phyloP scores from a whole-genome alignment of 495 filamentous ascomycete species.

The Podospora australis region DNA sequence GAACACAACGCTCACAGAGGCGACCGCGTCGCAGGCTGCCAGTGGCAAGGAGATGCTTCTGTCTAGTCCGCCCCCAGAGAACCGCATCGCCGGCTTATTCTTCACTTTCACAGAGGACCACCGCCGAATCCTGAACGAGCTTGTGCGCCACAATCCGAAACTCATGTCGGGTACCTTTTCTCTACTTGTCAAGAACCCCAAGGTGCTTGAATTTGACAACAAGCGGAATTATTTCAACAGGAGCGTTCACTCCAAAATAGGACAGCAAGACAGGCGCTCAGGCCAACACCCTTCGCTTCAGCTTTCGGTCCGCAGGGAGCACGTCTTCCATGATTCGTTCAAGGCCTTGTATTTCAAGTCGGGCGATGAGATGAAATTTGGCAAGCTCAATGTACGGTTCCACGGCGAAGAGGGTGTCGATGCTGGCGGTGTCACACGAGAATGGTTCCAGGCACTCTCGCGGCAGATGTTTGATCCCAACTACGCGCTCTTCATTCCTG shows the following conservation, averaged over 20 bases:
- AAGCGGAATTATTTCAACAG: conserved; percentile 99
- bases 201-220: conserved; percentile 98
- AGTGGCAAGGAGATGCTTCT: conserved; percentile 62
- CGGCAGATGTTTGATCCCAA: conserved; percentile 99
- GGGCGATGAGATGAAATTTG: conserved; percentile 94
- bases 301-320: conserved; percentile 82
- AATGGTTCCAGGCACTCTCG: conserved; percentile 98
- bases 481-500: conserved; percentile 92
- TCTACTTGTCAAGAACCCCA: conserved; percentile 93
- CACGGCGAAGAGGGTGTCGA: conserved; percentile 96
- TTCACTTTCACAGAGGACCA: conserved; percentile 98
- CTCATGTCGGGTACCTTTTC: conserved; percentile 98
- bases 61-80: conserved; percentile 71
- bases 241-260: conserved; percentile 71
- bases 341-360: conserved; percentile 92
- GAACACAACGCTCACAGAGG: conserved; percentile 74
- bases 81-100: conserved; percentile 83
- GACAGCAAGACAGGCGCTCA: conserved; percentile 52
- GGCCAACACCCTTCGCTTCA: conserved; percentile 66
- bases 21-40: conserved; percentile 43
- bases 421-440: conserved; percentile 92
- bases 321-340: conserved; percentile 98
- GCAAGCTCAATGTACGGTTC: conserved; percentile 96
- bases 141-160: conserved; percentile 92
- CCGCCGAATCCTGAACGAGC: conserved; percentile 94